Conservation (phyloP, 768 basidiomycete species). For the Ramaria rubella region DNA sequence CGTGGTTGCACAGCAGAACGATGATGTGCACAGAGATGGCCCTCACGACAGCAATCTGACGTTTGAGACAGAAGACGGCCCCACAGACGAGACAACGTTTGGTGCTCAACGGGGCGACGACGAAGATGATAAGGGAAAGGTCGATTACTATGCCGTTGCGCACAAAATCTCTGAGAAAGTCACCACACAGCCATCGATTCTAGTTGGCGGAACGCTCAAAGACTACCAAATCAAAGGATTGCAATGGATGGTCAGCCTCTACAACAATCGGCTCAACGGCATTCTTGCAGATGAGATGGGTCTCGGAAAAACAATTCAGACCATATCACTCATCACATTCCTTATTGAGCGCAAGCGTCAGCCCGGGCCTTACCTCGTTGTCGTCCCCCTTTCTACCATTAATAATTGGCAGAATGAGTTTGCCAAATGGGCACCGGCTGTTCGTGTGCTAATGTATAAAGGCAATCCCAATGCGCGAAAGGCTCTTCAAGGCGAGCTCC, state of each 20-base stretch:
- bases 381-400: slow-evolving; percentile 93
- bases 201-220: slow-evolving; percentile 85
- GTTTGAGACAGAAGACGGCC: slow-evolving; percentile 63
- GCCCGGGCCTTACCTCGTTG: slow-evolving; percentile 91
- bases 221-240: slow-evolving; percentile 93
- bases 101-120: slow-evolving; percentile 73
- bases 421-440: slow-evolving; percentile 89
- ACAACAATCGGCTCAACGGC: slow-evolving; percentile 92
- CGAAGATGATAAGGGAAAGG: slow-evolving; percentile 58
- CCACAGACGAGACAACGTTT: slow-evolving; percentile 82
- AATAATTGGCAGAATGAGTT: slow-evolving; percentile 98
- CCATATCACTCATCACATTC: slow-evolving; percentile 91
- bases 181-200: slow-evolving; percentile 60
- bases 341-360: slow-evolving; percentile 87
- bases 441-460: slow-evolving; percentile 80
- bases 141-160: slow-evolving; percentile 95
- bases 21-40: slow-evolving; percentile 32
- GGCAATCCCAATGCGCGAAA: slow-evolving; percentile 83
- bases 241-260: slow-evolving; percentile 98
- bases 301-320: slow-evolving; percentile 93
- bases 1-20: slow-evolving; percentile 86
- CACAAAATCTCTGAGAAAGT: slow-evolving; percentile 88
- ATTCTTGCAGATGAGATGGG: slow-evolving; percentile 97
- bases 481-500: slow-evolving; percentile 67
- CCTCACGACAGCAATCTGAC: slow-evolving; percentile 24